These are phyloP conservation scores for Boletus rubropictus DNA, from an alignment of 768 basidiomycete species.

Conservation along the genomic window DNA sequence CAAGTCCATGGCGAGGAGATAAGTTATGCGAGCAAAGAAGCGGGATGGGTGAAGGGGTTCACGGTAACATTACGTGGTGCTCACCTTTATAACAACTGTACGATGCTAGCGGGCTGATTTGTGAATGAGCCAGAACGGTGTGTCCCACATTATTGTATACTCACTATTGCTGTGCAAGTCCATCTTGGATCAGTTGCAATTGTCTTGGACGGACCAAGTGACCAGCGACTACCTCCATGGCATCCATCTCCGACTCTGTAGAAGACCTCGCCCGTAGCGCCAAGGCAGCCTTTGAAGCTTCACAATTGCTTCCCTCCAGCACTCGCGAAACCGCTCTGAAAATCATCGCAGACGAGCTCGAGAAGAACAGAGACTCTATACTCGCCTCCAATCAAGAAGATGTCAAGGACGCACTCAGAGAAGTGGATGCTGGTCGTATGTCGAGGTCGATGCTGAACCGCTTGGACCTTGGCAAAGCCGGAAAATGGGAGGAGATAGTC, in stretches of 20 bases:
- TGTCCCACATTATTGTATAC: neutral
- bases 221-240: too few species aligned
- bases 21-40: slow-evolving; percentile 13
- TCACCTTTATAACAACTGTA: too few species aligned
- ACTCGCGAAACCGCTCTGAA: slow-evolving; percentile 70
- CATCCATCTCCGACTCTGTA: slow-evolving; percentile 24
- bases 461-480: slow-evolving; percentile 68
- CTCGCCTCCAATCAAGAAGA: slow-evolving; percentile 79
- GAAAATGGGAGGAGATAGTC: slow-evolving; percentile 94
- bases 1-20: slow-evolving; percentile 18
- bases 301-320: slow-evolving; percentile 67
- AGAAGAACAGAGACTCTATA: slow-evolving; percentile 58
- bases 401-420: slow-evolving; percentile 69
- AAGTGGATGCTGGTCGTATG: slow-evolving; percentile 81
- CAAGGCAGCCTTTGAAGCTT: slow-evolving; percentile 78
- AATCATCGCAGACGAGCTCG: slow-evolving; percentile 63
- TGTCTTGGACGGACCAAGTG: too few species aligned
- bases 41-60: neutral
- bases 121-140: too few species aligned
- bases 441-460: slow-evolving; percentile 79
- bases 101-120: too few species aligned
- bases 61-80: too few species aligned
- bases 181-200: too few species aligned
- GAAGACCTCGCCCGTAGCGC: slow-evolving; percentile 70
- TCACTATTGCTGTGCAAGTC: too few species aligned